Evolutionary conservation across 2,329 filamentous ascomycete genomes (phyloP), one percentile per base, ranked within the genome.

Genomic region (Colletotrichum costaricense): DNA sequence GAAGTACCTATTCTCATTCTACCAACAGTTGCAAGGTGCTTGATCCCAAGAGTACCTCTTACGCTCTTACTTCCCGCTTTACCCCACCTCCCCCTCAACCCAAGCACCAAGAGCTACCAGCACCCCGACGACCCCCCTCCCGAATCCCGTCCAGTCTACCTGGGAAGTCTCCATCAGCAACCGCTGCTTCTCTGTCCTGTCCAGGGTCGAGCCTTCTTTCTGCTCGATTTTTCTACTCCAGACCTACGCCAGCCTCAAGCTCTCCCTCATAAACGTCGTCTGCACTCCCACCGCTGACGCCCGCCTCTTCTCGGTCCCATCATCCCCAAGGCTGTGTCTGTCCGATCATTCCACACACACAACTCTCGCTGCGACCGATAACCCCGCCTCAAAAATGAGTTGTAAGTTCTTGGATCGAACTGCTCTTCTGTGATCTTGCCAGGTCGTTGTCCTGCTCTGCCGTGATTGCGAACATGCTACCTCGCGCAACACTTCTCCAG

Each of bases 351-450:
- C 49, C 19, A 57, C 49, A 22, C 38, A 16, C 22, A 14, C 16
- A 26, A n/a, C 38, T 4, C 28, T 65, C 33, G 33, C 35, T 65
- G 42, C 57, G 38, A 56, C 56, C 46, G 26, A 19, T 22, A 30
- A 16, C 24, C 63, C 56, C 58, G 65, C 42, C 69, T 60, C 62
- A 76, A 78, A 79, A 67, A 85, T 85, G 83, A 84, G 82, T 76
- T 84, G 83, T 84, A 78, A 83, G 83, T 83, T 19, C 8, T 33
- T 9, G 58, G 33, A 22, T 54, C 35, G 5, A 24, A 28, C 54
- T 26, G 33, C 28, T 35, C 24, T 30, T 63, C 16, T 11, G 22
- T 26, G 35, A 14, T 22, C 16, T 14, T 30, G 16, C 9, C 6
- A n/a, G 46, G 28, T 26, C 33, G 55, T 26, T 26, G n/a, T 60